Conservation (phyloP, 306 rosid species). For the Canavalia gladiata region DNA sequence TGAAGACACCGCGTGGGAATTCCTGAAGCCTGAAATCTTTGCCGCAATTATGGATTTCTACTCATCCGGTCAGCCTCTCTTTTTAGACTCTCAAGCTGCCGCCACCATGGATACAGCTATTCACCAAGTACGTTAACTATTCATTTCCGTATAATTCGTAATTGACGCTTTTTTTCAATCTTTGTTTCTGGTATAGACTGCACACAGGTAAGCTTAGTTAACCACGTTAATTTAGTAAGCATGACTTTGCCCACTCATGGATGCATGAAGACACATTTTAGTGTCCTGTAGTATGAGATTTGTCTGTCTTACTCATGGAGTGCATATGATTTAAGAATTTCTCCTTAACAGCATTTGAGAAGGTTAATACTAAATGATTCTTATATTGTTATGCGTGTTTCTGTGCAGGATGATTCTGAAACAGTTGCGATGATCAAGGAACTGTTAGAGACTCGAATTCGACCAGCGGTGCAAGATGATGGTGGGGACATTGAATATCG, state of each 20-base stretch:
- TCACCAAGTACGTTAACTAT: slow-evolving; percentile 56
- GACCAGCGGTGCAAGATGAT: slow-evolving; percentile 98
- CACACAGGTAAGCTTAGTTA: neutral
- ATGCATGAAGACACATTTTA: neutral
- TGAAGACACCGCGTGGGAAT: slow-evolving; percentile 83
- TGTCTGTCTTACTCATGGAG: slow-evolving; percentile 2
- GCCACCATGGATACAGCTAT: slow-evolving; percentile 94
- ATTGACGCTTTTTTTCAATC: neutral
- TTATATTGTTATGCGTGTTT: neutral
- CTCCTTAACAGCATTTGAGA: neutral
- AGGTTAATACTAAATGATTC: slow-evolving; percentile 13
- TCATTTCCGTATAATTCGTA: neutral
- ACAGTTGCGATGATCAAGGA: slow-evolving; percentile 97
- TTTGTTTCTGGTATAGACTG: neutral
- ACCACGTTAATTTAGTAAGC: neutral
- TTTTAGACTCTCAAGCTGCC: slow-evolving; percentile 80
- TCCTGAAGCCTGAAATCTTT: slow-evolving; percentile 89
- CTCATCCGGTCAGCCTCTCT: slow-evolving; percentile 88
- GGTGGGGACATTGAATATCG: slow-evolving; percentile 96
- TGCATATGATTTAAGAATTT: neutral
- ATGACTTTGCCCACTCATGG: too few species aligned
- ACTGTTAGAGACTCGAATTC: slow-evolving; percentile 90
- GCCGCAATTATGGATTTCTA: slow-evolving; percentile 96
- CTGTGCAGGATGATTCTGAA: slow-evolving; percentile 92
- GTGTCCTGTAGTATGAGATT: neutral